Evolutionary conservation across 129 eudicot species (phyloP).

Genomic region (Centella asiatica): DNA sequence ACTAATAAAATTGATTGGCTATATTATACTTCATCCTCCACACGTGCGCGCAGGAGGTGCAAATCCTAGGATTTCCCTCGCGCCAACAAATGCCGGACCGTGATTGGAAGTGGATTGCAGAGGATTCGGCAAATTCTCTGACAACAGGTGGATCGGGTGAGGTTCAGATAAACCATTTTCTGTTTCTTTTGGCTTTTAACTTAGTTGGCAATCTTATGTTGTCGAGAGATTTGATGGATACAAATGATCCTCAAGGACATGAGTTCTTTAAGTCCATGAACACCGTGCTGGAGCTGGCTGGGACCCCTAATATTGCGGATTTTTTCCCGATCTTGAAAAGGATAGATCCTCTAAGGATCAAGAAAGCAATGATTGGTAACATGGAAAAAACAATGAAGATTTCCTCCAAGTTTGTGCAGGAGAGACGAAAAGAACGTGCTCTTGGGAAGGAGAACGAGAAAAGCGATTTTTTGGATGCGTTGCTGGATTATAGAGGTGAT

Average conservation of each 20-base stretch:
- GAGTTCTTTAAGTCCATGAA: conserved; percentile 20
- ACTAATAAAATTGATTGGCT: too few relatives aligned
- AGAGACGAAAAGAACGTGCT: conserved; percentile 10
- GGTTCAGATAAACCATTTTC: conserved; percentile 9
- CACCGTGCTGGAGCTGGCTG: conserved; percentile 10
- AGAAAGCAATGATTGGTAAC: neutral
- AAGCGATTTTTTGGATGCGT: conserved; percentile 19
- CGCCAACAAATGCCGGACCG: conserved; percentile 6
- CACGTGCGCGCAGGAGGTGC: too few relatives aligned
- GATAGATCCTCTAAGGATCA: conserved; percentile 19
- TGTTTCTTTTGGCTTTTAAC: conserved; percentile 20
- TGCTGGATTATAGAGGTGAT: conserved; percentile 21
- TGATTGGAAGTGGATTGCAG: conserved; percentile 14
- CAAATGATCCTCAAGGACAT: conserved; percentile 1
- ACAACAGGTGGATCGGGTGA: conserved; percentile 15
- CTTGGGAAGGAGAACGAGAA: conserved; percentile 4
- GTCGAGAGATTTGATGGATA: conserved; percentile 23
- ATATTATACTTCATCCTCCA: too few relatives aligned
- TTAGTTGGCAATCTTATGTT: conserved; percentile 25
- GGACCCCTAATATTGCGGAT: conserved; percentile 16
- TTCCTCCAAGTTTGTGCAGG: conserved; percentile 16
- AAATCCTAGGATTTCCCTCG: too few relatives aligned
- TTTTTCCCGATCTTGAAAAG: conserved; percentile 19
- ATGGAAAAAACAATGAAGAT: conserved; percentile 1
- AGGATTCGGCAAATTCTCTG: neutral